Percentiles rank a stretch among this genome's conserved stretches.
Conservation (phyloP, 805 yeast genomes). For the Candida tallmaniae region DNA sequence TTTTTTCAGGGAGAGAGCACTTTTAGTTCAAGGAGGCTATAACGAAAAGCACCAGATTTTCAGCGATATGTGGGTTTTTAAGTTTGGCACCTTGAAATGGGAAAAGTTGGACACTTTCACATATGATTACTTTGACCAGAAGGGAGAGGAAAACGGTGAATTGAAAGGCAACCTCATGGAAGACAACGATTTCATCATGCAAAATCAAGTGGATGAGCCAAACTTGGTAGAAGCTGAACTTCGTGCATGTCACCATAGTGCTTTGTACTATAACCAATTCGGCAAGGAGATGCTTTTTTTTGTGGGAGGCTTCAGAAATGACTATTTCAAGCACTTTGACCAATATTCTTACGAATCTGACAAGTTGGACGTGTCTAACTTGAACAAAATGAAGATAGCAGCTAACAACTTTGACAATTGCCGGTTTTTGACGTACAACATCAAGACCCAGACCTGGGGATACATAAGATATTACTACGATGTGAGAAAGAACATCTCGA, state of each 20-base stretch:
- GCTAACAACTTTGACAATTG: constrained; percentile 24
- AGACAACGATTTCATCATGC: constrained; percentile 13
- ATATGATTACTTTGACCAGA: constrained; percentile 29
- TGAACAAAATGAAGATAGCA: constrained; percentile 25
- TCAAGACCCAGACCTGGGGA: constrained; percentile 39
- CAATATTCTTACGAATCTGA: constrained; percentile 24
- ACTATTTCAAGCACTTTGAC: constrained; percentile 31
- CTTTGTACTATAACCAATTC: constrained; percentile 27
- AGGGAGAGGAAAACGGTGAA: constrained; percentile 24
- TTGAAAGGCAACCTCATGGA: too few species aligned
- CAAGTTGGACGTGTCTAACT: constrained; percentile 31
- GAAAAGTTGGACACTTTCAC: constrained; percentile 27
- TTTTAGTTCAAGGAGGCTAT: constrained; percentile 40
- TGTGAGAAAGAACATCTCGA: constrained; percentile 20
- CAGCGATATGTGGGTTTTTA: constrained; percentile 30
- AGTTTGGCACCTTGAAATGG: constrained; percentile 33
- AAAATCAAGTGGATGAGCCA: constrained; percentile 23
- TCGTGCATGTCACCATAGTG: constrained; percentile 38
- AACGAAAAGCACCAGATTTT: constrained; percentile 24
- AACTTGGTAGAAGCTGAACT: constrained; percentile 35
- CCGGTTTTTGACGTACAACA: constrained; percentile 32
- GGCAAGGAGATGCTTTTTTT: constrained; percentile 33
- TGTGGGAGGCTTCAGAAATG: constrained; percentile 37
- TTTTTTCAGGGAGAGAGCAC: constrained; percentile 24
- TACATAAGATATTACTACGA: constrained; percentile 32